Evolutionary conservation across 768 basidiomycete species (phyloP).

Genomic region (Lactifluus hygrophoroides): DNA sequence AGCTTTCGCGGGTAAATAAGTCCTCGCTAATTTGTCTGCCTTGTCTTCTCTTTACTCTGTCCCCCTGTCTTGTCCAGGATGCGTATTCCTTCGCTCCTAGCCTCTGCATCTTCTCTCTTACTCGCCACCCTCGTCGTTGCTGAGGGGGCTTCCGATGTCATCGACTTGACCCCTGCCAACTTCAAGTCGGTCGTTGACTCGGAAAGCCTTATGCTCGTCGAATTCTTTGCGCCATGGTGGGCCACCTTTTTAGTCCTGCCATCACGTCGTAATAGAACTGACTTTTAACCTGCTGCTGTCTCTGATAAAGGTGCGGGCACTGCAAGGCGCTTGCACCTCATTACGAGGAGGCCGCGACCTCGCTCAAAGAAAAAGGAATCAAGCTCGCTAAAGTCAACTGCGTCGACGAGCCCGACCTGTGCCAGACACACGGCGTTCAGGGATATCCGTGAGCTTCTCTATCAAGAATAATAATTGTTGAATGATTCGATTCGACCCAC

Average conservation of each 20-base stretch:
- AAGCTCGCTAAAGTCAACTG: constrained; percentile 96
- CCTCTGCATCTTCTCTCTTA: constrained; percentile 44
- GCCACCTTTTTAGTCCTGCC: background rate
- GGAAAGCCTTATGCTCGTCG: constrained; percentile 77
- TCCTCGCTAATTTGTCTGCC: background rate
- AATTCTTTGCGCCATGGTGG: constrained; percentile 91
- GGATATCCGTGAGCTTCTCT: constrained; percentile 78
- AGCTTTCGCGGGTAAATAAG: background rate
- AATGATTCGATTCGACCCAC: background rate
- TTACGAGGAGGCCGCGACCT: constrained; percentile 89
- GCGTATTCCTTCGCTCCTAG: constrained; percentile 49
- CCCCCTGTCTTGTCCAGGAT: constrained; percentile 35
- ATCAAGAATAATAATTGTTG: background rate
- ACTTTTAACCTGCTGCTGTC: background rate
- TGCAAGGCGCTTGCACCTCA: constrained; percentile 94
- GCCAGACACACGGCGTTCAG: constrained; percentile 77
- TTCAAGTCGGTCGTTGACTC: constrained; percentile 59
- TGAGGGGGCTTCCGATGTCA: constrained; percentile 66
- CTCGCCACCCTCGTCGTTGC: constrained; percentile 46
- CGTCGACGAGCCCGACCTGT: constrained; percentile 88
- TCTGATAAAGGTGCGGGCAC: constrained; percentile 70
- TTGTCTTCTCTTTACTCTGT: background rate
- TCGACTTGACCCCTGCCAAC: constrained; percentile 58
- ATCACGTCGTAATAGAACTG: background rate
- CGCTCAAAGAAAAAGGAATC: constrained; percentile 83